Conservation (phyloP, 176 grass and related monocot genomes). For the Alloteropsis semialata region DNA sequence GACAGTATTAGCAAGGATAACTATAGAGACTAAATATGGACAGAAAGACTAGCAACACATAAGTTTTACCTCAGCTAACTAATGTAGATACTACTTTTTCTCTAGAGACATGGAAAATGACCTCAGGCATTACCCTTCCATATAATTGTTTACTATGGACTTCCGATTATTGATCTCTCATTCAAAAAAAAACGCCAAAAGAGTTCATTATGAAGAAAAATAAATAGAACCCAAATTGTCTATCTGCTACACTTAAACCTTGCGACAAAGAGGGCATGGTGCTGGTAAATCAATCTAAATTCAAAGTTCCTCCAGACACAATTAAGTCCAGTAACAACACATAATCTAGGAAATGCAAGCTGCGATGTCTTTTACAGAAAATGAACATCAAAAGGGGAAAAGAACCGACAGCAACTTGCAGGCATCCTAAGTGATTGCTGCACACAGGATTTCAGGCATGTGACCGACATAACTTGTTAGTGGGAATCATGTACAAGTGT, state of each 20-base stretch:
- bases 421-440: neutral
- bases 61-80: conserved; percentile 3
- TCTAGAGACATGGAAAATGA: neutral
- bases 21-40: neutral
- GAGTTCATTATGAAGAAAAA: neutral
- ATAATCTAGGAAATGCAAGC: neutral
- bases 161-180: neutral
- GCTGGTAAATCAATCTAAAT: neutral
- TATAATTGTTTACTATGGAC: neutral
- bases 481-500: neutral
- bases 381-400: neutral
- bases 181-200: neutral
- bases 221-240: neutral
- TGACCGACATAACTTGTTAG: neutral
- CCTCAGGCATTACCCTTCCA: neutral
- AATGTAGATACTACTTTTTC: conserved; percentile 18
- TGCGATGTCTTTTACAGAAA: neutral
- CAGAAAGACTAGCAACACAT: neutral
- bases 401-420: neutral
- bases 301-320: neutral
- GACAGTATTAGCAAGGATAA: conserved; percentile 12
- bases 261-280: neutral
- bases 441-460: neutral
- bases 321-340: neutral
- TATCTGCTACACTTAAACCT: neutral